Base-by-base conservation (phyloP, 306 rosid genomes). In the Cicer yamashitae region DNA sequence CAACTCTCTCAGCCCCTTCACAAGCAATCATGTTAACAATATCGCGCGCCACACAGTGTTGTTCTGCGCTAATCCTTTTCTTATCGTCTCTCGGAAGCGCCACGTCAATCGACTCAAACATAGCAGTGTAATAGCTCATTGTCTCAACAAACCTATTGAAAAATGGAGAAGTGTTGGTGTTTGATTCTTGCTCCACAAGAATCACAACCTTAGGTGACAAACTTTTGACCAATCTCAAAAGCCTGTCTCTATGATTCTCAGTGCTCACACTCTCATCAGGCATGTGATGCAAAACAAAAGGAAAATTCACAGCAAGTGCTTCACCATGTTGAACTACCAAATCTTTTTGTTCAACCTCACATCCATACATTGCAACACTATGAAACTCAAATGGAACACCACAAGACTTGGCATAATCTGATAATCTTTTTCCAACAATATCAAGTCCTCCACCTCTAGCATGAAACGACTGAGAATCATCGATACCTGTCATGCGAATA, bases 191-290 rank as follows among this genome's bases (percentile, higher is more conserved):
- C 86, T 94, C 99, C 22, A 90, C 85, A 15, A 94, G 87, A 30
- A 93, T 86, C 86, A 94, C 82, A 7, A 92, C 90, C 75, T 87
- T 92, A 7, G 99, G 99, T 0, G 92, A 90, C 72, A 90, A 75
- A 69, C 96, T 90, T 77, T 84, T 90, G 5, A 94, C 92, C 77
- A 90, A 45, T 85, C 99, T 86, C 67, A 94, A 47, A 8, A 94
- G 73, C 63, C 96, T 84, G 77, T 94, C 99, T 48, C 99, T 84
- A 5, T 94, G 96, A 34, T 94, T 94, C 56, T 86, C 83, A 7
- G 82, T 88, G 94, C 96, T 90, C 68, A 94, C 99, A 41, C 99
- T 92, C 88, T 94, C 99, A n/a, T 94, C 99, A 0, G 99, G 88
- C 93, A 94, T 92, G 85, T 94, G 99, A 83, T 94, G 99, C 77